Evolutionary conservation across 495 filamentous ascomycete species (phyloP), one percentile per base, ranked within the genome.

Genomic region (Penicillium desertorum): DNA sequence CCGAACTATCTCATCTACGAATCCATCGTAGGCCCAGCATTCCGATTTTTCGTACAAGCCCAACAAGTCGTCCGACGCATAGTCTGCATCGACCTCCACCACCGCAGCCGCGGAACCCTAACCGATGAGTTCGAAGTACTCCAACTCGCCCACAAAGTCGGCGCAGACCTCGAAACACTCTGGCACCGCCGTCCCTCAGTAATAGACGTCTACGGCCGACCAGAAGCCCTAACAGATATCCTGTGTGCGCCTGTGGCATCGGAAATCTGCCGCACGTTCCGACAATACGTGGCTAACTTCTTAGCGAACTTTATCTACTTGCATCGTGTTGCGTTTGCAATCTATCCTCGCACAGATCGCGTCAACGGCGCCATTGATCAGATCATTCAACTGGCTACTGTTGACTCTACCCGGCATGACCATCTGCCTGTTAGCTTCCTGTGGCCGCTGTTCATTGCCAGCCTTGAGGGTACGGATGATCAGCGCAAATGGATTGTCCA

Each of bases 51-150:
- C 45, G 51, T 68, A 12, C 63, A 68, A 51, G 65, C 73, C 16
- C 71, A 75, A 50, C 71, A 76, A 56, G 60, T 75, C 17, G 66
- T 73, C 19, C 70, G 73, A 2, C 70, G 71, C 8, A 76, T 76
- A 11, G 64, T 76, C 29, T 62, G 57, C 22, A 73, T 76, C 17
- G 73, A 76, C 56, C 62, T 76, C 19, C 73, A 76, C 47, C 73
- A 76, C 51, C 73, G 73, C 57, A 72, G 66, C 30, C 71, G 73
- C 17, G 73, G 73, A 29, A 75, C 73, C 1, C 67, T 76, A 17
- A 68, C 62, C 50, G 73, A 76, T 45, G 73, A 76, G 57, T 76
- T 73, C 55, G 73, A 75, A 51, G 73, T 76, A 23, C 69, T 76
- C 39, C 70, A 75, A 41, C 71, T 76, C 17, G 73, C 73, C 10